phyloP scores from a whole-genome alignment of 2,329 filamentous ascomycete species.

The Pseudopyricularia javanii region DNA sequence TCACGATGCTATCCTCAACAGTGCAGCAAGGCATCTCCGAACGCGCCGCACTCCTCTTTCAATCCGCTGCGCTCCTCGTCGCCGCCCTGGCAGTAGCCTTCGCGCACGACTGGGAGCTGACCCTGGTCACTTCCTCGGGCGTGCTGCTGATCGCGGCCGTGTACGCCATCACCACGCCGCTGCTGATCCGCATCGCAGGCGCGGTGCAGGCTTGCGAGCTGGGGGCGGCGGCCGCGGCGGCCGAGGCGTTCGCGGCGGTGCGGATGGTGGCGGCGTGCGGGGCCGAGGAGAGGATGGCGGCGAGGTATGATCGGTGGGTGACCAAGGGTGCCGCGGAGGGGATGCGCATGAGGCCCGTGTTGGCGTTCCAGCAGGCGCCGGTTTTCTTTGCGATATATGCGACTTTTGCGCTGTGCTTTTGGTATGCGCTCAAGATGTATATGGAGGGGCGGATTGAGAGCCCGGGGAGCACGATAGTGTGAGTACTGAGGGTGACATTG shows the following conservation, averaged over 20 bases:
- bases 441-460: constrained; percentile 30
- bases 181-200: constrained; percentile 38
- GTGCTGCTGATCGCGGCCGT: constrained; percentile 41
- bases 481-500: too few species aligned
- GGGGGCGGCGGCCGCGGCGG: constrained; percentile 44
- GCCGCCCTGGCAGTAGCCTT: constrained; percentile 42
- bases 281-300: constrained; percentile 40
- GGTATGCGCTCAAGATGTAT: constrained; percentile 44
- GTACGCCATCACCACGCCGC: constrained; percentile 35
- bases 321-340: constrained; percentile 29
- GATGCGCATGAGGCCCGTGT: constrained; percentile 14
- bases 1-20: constrained; percentile 50
- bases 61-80: constrained; percentile 39
- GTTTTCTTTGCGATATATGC: constrained; percentile 18
- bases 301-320: constrained; percentile 41
- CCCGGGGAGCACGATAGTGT: constrained; percentile 44
- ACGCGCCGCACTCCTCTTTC: constrained; percentile 44
- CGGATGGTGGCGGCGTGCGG: constrained; percentile 51
- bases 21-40: constrained; percentile 52
- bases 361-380: constrained; percentile 16
- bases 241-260: constrained; percentile 44
- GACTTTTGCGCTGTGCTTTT: constrained; percentile 46
- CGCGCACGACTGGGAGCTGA: constrained; percentile 43
- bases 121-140: constrained; percentile 43
- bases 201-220: constrained; percentile 35